Conservation (phyloP, 1,139 yeast species). For the Taphrina sp. region DNA sequence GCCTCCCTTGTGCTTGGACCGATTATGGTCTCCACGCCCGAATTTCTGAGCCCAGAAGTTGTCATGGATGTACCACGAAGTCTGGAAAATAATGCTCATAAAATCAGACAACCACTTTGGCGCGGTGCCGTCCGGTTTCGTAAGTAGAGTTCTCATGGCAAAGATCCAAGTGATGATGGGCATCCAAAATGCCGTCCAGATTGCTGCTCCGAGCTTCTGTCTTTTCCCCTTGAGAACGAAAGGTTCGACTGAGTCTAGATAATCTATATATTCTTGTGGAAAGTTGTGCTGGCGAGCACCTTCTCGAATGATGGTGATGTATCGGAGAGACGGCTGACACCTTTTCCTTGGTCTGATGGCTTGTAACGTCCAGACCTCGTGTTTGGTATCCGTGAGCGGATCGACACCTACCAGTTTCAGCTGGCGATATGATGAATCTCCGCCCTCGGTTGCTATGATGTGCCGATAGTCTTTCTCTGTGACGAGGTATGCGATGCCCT, state of each 20-base stretch:
- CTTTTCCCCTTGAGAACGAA: slow-evolving; percentile 14
- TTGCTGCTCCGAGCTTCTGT: slow-evolving; percentile 27
- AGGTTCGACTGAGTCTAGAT: slow-evolving; percentile 24
- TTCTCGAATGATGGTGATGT: slow-evolving; percentile 21
- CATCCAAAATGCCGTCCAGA: slow-evolving; percentile 25
- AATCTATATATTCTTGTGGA: slow-evolving; percentile 24
- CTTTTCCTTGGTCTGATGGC: slow-evolving; percentile 17
- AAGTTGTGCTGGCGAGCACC: slow-evolving; percentile 29
- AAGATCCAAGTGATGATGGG: slow-evolving; percentile 25
- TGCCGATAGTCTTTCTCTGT: slow-evolving; percentile 15
- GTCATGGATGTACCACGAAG: slow-evolving; percentile 21
- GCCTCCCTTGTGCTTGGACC: background rate
- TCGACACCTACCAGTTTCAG: slow-evolving; percentile 5
- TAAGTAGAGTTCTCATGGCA: background rate
- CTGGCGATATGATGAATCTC: slow-evolving; percentile 17
- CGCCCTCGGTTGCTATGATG: slow-evolving; percentile 32
- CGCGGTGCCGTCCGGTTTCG: slow-evolving; percentile 1
- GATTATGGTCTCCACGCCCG: slow-evolving; percentile 29
- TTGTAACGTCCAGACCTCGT: slow-evolving; percentile 20
- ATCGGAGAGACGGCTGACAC: slow-evolving; percentile 24
- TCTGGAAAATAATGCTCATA: slow-evolving; percentile 7
- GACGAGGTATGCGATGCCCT: slow-evolving; percentile 28
- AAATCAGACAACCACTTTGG: slow-evolving; percentile 17
- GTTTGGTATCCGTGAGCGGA: slow-evolving; percentile 3
- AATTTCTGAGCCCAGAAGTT: slow-evolving; percentile 22